A percentile compares a stretch with the other conserved stretches of the same genome.
These are phyloP conservation scores for Penicillium pancosmium DNA, from an alignment of 495 filamentous ascomycete species.

Conservation along the genomic window DNA sequence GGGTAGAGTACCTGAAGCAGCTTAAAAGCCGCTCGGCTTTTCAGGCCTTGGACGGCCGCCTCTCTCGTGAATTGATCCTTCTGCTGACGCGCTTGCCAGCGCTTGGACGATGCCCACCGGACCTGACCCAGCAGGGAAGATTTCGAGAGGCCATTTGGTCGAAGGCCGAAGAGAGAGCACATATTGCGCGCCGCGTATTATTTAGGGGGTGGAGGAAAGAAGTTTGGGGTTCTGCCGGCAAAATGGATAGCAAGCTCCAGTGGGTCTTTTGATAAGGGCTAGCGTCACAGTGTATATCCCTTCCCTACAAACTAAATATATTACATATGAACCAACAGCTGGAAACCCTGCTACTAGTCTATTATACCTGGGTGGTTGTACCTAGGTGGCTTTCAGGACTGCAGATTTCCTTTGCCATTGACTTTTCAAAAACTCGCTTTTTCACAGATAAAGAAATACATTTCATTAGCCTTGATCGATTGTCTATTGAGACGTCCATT, in stretches of 20 bases:
- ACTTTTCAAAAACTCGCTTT: too few relatives aligned
- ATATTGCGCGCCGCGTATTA: conserved; percentile 9
- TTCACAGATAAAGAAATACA: too few relatives aligned
- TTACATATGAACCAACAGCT: too few relatives aligned
- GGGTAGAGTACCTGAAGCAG: conserved; percentile 65
- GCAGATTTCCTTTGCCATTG: too few relatives aligned
- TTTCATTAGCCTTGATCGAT: too few relatives aligned
- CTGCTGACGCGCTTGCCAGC: conserved; percentile 80
- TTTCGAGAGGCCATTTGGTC: not conserved
- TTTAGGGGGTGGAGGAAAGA: not conserved
- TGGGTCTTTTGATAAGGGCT: too few relatives aligned
- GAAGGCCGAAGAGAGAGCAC: conserved; percentile 7
- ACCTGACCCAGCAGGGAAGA: conserved; percentile 10
- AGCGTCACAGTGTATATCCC: too few relatives aligned
- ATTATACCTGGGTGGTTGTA: too few relatives aligned
- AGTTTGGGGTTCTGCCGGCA: conserved; percentile 18
- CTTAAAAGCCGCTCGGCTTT: conserved; percentile 92
- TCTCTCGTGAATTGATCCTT: conserved; percentile 69
- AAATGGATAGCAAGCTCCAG: not conserved
- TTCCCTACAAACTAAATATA: too few relatives aligned
- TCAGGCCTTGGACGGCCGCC: conserved; percentile 75
- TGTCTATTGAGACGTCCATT: too few relatives aligned
- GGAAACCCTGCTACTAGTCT: too few relatives aligned
- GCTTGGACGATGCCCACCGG: conserved; percentile 66
- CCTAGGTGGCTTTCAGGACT: too few relatives aligned